Evolutionary conservation across 495 filamentous ascomycete genomes (phyloP).

Genomic region (Halenospora varia): DNA sequence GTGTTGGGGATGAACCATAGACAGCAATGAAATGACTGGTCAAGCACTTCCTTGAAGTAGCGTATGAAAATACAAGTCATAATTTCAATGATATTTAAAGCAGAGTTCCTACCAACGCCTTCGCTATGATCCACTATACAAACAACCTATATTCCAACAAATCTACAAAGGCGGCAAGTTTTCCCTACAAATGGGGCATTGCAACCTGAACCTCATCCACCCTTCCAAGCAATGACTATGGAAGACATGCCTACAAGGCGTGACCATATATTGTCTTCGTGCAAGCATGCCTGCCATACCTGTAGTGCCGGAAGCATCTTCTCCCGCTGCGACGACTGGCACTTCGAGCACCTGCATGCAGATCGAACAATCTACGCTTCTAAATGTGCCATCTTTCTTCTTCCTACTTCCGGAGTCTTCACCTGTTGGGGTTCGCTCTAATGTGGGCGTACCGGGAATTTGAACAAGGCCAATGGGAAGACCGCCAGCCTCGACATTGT

Average conservation of each 20-base stretch:
- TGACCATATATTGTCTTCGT: constrained; percentile 88
- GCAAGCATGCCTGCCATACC: constrained; percentile 69
- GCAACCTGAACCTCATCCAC: constrained; percentile 89
- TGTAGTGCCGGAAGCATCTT: constrained; percentile 37
- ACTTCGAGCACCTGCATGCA: constrained; percentile 90
- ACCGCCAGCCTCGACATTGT: constrained; percentile 70
- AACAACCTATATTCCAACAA: too few species aligned
- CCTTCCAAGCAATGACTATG: constrained; percentile 90
- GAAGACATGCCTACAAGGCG: constrained; percentile 94
- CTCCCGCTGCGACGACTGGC: constrained; percentile 62
- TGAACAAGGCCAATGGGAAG: constrained; percentile 68
- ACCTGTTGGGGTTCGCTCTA: constrained; percentile 10
- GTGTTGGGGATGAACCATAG: too few species aligned
- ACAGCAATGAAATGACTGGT: too few species aligned
- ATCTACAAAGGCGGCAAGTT: constrained; percentile 77
- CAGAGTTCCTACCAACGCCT: too few species aligned
- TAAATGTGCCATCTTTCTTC: constrained; percentile 44
- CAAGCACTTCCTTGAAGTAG: too few species aligned
- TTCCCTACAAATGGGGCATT: constrained; percentile 96
- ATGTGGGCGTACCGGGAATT: constrained; percentile 23
- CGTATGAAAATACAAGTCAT: too few species aligned
- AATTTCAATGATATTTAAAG: too few species aligned
- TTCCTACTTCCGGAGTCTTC: constrained; percentile 34
- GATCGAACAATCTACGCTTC: constrained; percentile 82
- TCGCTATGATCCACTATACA: too few species aligned